Percentiles rank a stretch among this genome's conserved stretches.
These are phyloP conservation scores for Leccinellum albellum DNA, from an alignment of 768 basidiomycete species.

Conservation along the genomic window DNA sequence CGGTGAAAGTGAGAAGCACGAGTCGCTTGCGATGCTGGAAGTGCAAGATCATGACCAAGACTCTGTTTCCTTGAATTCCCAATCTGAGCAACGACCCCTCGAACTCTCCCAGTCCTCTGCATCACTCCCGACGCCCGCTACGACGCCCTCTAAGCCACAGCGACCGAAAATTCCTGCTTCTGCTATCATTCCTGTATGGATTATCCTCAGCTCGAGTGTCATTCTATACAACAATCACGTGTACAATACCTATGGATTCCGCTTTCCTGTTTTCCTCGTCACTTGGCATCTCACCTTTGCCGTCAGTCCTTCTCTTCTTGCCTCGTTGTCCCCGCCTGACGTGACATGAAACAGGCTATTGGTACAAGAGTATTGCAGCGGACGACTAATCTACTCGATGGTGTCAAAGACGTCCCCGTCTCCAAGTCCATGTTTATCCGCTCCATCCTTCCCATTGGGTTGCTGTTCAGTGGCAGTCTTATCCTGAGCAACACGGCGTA, in stretches of 20 bases:
- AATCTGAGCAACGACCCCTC: not conserved
- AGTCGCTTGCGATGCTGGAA: conserved; percentile 15
- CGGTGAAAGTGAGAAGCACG: conserved; percentile 16
- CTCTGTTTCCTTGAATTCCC: not conserved
- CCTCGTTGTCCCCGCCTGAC: conserved; percentile 2
- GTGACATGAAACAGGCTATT: conserved; percentile 45
- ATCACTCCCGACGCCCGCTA: conserved; percentile 57
- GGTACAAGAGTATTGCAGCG: conserved; percentile 85
- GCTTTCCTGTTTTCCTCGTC: conserved; percentile 89
- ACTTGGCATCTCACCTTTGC: conserved; percentile 80
- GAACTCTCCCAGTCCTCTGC: conserved; percentile 5
- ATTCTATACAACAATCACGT: conserved; percentile 96
- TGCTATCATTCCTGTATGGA: conserved; percentile 89
- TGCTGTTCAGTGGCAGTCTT: conserved; percentile 90
- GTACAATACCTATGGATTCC: conserved; percentile 80
- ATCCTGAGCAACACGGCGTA: conserved; percentile 92
- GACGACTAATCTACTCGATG: conserved; percentile 79
- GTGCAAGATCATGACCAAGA: conserved; percentile 18
- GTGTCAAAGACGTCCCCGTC: conserved; percentile 74
- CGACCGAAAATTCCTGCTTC: conserved; percentile 60
- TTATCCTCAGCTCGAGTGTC: conserved; percentile 80
- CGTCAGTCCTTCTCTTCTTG: conserved; percentile 32
- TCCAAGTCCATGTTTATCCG: conserved; percentile 72
- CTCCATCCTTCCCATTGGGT: conserved; percentile 89
- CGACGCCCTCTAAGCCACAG: conserved; percentile 37